Base-by-base conservation (phyloP, 768 basidiomycete genomes). In the Podaxis mareebaensis region DNA sequence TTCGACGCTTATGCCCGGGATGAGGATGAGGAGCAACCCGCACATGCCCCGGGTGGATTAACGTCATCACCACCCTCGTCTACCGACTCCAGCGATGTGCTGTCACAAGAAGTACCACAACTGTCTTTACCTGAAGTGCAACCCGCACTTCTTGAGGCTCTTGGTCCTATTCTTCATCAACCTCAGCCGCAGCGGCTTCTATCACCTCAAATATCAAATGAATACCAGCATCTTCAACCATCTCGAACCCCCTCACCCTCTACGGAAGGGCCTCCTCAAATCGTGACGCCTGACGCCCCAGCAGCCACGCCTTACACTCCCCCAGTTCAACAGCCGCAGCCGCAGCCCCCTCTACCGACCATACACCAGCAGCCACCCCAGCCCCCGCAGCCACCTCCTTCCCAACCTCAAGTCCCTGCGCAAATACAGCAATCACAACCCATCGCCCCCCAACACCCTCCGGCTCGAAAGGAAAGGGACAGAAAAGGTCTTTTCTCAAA, bases 1-100 rank as follows among this genome's bases (percentile, higher is more conserved):
- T 93, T 90, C 70, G 95, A 96, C 68, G 85, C 93, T 11, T 96
- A 98, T 70, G 85, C 78, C 22, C 73, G 79, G 46, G 82, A 82
- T 48, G 83, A 81, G 40, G 87, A 87, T 7, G 83, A 87, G 5
- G 83, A 86, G 10, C 33, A 22, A 3, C 75, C 75, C 22, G 30
- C 56, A 20, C 67, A 67, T 61, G 39, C 71, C 17, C 73, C 76
- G 38, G 67, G 72, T 22, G 38, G 75, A 36, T 67, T 75, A 63
- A 71, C 74, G n/a, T 68, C 74, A 40, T 76, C 79, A 36, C 69
- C 74, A 30, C 68, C 71, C 53, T 63, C 64, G 15, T 36, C 53
- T 56, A 11, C 59, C 28, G 67, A 69, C 36, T 54, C 67, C 44
- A 49, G 56, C 53, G 49, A 63, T 39, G 53, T 26, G 24, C 69